Base-by-base conservation (phyloP, 169 alveolate species). In the Eimeria acervulina region DNA sequence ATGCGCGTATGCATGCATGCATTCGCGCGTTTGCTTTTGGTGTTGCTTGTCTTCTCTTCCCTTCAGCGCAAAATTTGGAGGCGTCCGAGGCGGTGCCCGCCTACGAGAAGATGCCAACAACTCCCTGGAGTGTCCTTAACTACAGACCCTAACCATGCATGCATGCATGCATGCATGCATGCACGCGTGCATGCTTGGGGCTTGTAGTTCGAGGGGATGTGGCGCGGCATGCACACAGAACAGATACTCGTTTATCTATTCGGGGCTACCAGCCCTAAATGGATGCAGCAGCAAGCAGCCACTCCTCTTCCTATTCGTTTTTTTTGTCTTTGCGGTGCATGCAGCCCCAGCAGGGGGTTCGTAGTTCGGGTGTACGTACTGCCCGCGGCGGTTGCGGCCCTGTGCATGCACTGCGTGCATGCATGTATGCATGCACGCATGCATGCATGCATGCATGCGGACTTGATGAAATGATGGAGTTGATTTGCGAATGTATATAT, bases 71-170 rank as follows among this genome's bases (percentile, higher is more conserved):
- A 31, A 12, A 61, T n/a, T 13, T 44, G 33, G 89, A 5, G 33
- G 76, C 61, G 13, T 33, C 78, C 12, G 90, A 72, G 33, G 68
- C 55, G n/a, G 74, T 31, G 42, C 95, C 95, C 10, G 95, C 95
- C 2, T 91, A 52, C 28, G 95, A 72, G 83, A 72, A 72, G 81
- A 91, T 91, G 95, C 83, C 90, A 13, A 91, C 95, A 36, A 91
- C 95, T 31, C 95, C 95, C 23, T 91, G 95, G 95, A 10, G 42
- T 17, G 38, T 91, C 36, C 33, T 91, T 8, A 91, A 91, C 81
- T 36, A 23, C n/a, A 28, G 80, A 1, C 74, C 40, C 28, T n/a
- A 51, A n/a, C 31, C 6, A 10, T 3, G 70, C 38, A 1, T 63
- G 19, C 84, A 31, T 52, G 28, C 21, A 26, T 23, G 28, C 33